These are phyloP conservation scores for Mortierella hygrophila DNA, from an alignment of 192 early-diverging fungal species.

Conservation along the genomic window DNA sequence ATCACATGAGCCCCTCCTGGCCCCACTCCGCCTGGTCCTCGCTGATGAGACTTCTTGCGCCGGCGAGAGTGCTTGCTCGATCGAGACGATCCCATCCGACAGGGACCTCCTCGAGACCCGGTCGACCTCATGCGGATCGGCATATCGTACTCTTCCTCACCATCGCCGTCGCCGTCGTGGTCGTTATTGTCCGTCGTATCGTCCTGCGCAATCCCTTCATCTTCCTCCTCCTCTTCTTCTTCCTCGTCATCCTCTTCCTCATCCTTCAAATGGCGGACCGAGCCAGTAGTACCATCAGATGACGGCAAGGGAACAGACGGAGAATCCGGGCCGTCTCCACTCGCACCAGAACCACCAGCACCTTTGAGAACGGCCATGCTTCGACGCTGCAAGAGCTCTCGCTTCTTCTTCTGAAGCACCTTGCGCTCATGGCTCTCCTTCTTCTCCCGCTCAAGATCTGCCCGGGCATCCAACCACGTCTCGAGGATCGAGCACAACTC, in stretches of 20 bases:
- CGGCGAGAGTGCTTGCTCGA: background rate
- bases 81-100: background rate
- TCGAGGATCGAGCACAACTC: constrained; percentile 52
- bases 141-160: constrained; percentile 22
- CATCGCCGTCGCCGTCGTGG: constrained; percentile 21
- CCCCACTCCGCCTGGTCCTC: background rate
- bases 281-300: background rate
- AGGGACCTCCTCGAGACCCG: constrained; percentile 2
- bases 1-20: constrained; percentile 17
- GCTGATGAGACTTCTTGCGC: constrained; percentile 1
- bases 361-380: constrained; percentile 34
- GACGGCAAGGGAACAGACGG: background rate
- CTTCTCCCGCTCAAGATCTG: constrained; percentile 3
- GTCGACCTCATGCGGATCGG: background rate
- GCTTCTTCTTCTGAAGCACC: constrained; percentile 35
- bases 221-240: constrained; percentile 9
- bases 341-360: background rate
- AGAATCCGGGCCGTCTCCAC: background rate
- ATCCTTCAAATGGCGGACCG: background rate
- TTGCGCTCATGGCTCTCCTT: constrained; percentile 28
- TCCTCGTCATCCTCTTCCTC: background rate
- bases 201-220: constrained; percentile 13
- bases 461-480: constrained; percentile 41
- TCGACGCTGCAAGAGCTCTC: constrained; percentile 33
- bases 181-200: constrained; percentile 5